Conservation (phyloP, 192 early-diverging fungal species). For the Chytriomyces hyalinus region DNA sequence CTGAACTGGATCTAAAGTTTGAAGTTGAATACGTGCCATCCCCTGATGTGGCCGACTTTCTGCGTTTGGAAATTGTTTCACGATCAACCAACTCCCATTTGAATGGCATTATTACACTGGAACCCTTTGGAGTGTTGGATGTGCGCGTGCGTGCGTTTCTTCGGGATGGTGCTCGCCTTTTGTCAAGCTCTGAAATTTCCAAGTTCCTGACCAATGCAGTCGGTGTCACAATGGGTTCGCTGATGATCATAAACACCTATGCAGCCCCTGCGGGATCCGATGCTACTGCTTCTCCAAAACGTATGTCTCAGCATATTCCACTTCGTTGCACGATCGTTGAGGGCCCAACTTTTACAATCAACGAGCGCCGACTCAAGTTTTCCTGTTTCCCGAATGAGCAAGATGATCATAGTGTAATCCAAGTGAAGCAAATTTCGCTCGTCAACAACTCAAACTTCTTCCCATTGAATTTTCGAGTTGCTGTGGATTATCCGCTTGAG, state of each 20-base stretch:
- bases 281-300: not conserved
- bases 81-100: constrained; percentile 83
- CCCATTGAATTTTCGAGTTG: constrained; percentile 70
- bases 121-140: constrained; percentile 71
- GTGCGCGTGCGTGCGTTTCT: constrained; percentile 69
- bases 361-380: constrained; percentile 74
- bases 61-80: constrained; percentile 76
- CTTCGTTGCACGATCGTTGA: constrained; percentile 71
- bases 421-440: constrained; percentile 49
- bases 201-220: constrained; percentile 60
- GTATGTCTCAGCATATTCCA: constrained; percentile 67
- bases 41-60: constrained; percentile 63
- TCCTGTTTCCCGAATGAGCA: constrained; percentile 7
- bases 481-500: constrained; percentile 78
- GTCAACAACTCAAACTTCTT: constrained; percentile 69
- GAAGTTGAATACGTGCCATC: constrained; percentile 71
- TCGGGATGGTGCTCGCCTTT: constrained; percentile 65
- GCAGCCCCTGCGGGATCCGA: constrained; percentile 29
- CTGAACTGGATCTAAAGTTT: constrained; percentile 79
- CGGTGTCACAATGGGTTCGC: constrained; percentile 70
- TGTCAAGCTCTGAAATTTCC: constrained; percentile 52
- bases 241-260: constrained; percentile 68
- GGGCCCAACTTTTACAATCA: constrained; percentile 70
- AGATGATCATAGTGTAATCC: constrained; percentile 15
- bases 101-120: constrained; percentile 67